Base-by-base conservation (phyloP, 164 flowering plant genomes). In the Magnolia kwangsiensis region DNA sequence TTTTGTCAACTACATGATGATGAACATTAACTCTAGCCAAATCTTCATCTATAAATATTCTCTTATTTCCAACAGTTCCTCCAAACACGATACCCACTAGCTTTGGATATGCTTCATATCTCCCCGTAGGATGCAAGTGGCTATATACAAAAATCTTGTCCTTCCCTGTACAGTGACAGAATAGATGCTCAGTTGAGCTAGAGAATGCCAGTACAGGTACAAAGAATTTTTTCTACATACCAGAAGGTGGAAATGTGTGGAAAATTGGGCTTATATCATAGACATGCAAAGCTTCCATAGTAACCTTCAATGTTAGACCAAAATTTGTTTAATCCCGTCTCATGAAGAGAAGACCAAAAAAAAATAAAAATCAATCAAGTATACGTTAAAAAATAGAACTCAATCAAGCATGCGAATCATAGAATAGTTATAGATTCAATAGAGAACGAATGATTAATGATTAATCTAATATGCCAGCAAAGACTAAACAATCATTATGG, bases 281-380 rank as follows among this genome's bases (percentile, higher is more conserved):
- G 78, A 83, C 72, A 83, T 63, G 97, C 97, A 27, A 90, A 86
- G 78, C 82, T 90, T 81, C 99, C 99, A 79, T 96, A 96, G 77
- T 96, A 96, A 77, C 99, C 98, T 78, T 92, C 94, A 79, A 90
- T 76, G 37, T 87, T 88, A 74, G 97, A 89, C 98, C 98, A 92
- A 78, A 96, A 90, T 82, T 98, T 88, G 82, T 87, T 96, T 85
- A 96, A 70, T 18, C 98, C 98, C 82, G 85, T 92, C 65, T 98
- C 99, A 76, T 94, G 91, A 77, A 83, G 50, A 69, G 91, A 88
- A 23, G 98, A 92, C 87, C 98, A 24, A 18, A 67, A 37, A 71
- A 50, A n/a, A n/a, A n/a, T n/a, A 50, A 66, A 61, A 65, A 29
- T 21, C 37, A 51, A 67, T 55, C 63, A 29, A 75, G 37, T 21